Evolutionary conservation across 2,329 filamentous ascomycete genomes (phyloP), one percentile per base, ranked within the genome.

Genomic region (Diplocarpon rosae): DNA sequence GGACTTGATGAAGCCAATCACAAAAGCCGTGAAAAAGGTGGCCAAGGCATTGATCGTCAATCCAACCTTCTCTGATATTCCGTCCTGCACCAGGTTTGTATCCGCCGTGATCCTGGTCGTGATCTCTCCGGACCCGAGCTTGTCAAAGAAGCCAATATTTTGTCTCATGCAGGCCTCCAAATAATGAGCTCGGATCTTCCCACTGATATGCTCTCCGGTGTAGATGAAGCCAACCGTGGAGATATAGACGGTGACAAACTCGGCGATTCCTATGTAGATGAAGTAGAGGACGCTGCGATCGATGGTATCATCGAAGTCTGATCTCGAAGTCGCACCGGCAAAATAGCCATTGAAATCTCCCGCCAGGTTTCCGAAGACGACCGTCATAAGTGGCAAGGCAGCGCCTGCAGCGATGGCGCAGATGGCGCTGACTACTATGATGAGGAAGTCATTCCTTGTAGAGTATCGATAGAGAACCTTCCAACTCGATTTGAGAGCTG

Each of bases 91-190:
- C 42, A 94, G 69, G 58, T 95, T 95, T 36, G 87, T 94, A 62
- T 96, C 90, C 10, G 89, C 83, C 0, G 90, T 96, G 56, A 95
- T 95, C 52, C 89, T 81, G 1, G 89, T 95, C 0, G 89, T 95
- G 49, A 96, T 85, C 65, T 95, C 92, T 47, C 90, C 89, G 29
- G 88, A 84, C 41, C 89, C 90, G 12, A 95, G 73, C 59, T 92
- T 92, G 64, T 96, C 92, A 65, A 93, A 94, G 64, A 86, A 94
- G 37, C 78, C 88, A 62, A 94, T 90, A 62, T 95, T 94, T 62
- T 94, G 88, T 49, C 78, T 78, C 68, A 94, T 69, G 59, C 88
- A 89, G 51, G 84, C 86, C 55, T 80, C 75, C 6, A 98, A 75
- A 57, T 96, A 96, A 54, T 85, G 75, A 60, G 85, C 77, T 47